Conservation (phyloP, 2,329 filamentous ascomycete genomes). For the Pezicula radicicola region DNA sequence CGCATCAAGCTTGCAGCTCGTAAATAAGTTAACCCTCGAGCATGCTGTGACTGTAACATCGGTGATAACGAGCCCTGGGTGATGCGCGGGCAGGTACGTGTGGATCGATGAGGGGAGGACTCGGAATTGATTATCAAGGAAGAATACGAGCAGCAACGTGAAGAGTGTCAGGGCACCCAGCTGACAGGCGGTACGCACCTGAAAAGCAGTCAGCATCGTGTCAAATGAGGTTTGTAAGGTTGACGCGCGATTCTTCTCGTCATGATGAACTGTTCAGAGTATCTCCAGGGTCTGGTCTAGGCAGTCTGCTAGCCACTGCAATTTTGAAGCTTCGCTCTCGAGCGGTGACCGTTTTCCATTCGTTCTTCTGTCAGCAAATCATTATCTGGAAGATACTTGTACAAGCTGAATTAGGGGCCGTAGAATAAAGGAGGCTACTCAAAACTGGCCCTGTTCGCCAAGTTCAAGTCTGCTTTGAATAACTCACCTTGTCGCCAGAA, state of each 20-base stretch:
- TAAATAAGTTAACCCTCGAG: slow-evolving; percentile 56
- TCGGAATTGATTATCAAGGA: slow-evolving; percentile 67
- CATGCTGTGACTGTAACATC: slow-evolving; percentile 67
- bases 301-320: slow-evolving; percentile 7
- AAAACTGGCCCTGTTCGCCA: no score
- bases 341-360: slow-evolving; percentile 8
- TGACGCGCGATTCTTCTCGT: slow-evolving; percentile 29
- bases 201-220: slow-evolving; percentile 4
- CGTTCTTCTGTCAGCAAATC: slow-evolving; percentile 1
- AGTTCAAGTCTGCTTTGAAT: no score
- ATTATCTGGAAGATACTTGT: neutral
- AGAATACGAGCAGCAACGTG: slow-evolving; percentile 55
- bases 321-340: slow-evolving; percentile 5
- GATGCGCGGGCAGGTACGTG: slow-evolving; percentile 64
- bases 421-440: neutral
- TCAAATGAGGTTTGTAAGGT: neutral
- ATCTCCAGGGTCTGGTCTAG: slow-evolving; percentile 3
- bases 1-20: slow-evolving; percentile 57
- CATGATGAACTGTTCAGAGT: slow-evolving; percentile 13
- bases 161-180: slow-evolving; percentile 34
- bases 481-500: no score
- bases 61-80: slow-evolving; percentile 66
- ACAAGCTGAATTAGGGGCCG: no score
- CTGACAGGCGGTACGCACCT: slow-evolving; percentile 41
- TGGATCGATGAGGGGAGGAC: slow-evolving; percentile 68